These are phyloP conservation scores for Agaricus bisporus DNA, from an alignment of 768 basidiomycete species.

Conservation along the genomic window DNA sequence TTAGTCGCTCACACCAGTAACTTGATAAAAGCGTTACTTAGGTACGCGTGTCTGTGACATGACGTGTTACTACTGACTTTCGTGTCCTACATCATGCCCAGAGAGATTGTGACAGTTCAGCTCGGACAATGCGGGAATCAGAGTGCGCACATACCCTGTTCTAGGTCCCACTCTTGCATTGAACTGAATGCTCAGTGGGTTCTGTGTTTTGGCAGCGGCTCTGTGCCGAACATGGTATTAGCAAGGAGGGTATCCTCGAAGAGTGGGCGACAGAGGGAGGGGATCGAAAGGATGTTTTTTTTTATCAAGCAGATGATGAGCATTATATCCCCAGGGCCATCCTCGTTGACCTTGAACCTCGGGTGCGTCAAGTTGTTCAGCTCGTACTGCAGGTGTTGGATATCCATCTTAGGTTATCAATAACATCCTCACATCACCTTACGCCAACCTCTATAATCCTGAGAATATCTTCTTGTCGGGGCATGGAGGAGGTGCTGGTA, in stretches of 20 bases:
- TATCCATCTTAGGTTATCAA: constrained; percentile 75
- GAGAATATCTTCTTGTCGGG: constrained; percentile 96
- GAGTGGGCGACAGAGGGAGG: constrained; percentile 96
- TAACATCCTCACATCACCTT: constrained; percentile 84
- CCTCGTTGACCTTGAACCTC: constrained; percentile 91
- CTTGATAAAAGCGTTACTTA: too few species aligned
- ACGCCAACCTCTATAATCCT: constrained; percentile 90
- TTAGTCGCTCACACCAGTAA: too few species aligned
- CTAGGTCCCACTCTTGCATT: background rate
- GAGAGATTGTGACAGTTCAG: constrained; percentile 79
- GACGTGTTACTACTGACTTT: background rate
- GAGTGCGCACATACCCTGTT: constrained; percentile 43
- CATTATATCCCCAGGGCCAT: constrained; percentile 98
- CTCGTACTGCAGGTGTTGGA: constrained; percentile 2
- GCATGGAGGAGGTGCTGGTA: constrained; percentile 98
- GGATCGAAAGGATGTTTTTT: constrained; percentile 98
- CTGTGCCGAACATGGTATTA: constrained; percentile 98
- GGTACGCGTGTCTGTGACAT: constrained; percentile 1
- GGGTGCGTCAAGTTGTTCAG: constrained; percentile 47
- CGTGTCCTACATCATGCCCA: constrained; percentile 47
- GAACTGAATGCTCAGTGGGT: constrained; percentile 56
- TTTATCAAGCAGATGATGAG: constrained; percentile 99
- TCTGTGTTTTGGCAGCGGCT: constrained; percentile 98
- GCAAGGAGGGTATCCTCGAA: constrained; percentile 89
- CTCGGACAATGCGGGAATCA: constrained; percentile 93